phyloP scores from a whole-genome alignment of 2,329 filamentous ascomycete genomes.

The Penicillium sp. region DNA sequence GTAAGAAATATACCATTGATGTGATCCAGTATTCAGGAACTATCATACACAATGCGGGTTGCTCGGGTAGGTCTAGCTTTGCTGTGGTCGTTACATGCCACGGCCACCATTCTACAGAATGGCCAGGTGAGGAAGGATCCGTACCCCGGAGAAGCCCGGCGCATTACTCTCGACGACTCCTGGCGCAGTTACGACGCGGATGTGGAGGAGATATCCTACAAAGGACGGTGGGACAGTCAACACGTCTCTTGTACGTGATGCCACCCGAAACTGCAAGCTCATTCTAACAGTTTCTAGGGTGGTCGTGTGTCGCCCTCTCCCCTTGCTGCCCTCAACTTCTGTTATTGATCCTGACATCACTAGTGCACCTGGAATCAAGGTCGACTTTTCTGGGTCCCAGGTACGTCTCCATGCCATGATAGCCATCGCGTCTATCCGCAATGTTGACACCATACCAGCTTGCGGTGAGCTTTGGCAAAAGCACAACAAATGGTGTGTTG shows the following conservation, averaged over 20 bases:
- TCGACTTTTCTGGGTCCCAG: slow-evolving; percentile 55
- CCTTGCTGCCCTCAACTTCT: not conserved
- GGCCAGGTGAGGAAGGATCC: slow-evolving; percentile 40
- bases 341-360: slow-evolving; percentile 10
- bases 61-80: slow-evolving; percentile 7
- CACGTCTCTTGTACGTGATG: slow-evolving; percentile 51
- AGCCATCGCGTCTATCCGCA: not conserved
- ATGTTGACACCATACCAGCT: slow-evolving; percentile 29
- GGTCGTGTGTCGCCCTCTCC: slow-evolving; percentile 50
- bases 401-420: slow-evolving; percentile 21
- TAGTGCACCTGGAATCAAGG: slow-evolving; percentile 53
- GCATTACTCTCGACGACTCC: slow-evolving; percentile 30
- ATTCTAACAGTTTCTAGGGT: slow-evolving; percentile 39
- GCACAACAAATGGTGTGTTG: slow-evolving; percentile 51
- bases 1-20: slow-evolving; percentile 1
- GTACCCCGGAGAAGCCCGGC: slow-evolving; percentile 39
- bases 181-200: slow-evolving; percentile 16
- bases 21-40: slow-evolving; percentile 3
- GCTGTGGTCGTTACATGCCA: slow-evolving; percentile 20
- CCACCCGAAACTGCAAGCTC: not conserved
- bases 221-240: slow-evolving; percentile 62
- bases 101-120: slow-evolving; percentile 45
- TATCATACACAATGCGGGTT: slow-evolving; percentile 17
- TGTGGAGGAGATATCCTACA: slow-evolving; percentile 57
- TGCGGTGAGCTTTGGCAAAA: slow-evolving; percentile 55